These are phyloP conservation scores for Clonostachys solani DNA, from an alignment of 2,329 filamentous ascomycete species.

Conservation along the genomic window DNA sequence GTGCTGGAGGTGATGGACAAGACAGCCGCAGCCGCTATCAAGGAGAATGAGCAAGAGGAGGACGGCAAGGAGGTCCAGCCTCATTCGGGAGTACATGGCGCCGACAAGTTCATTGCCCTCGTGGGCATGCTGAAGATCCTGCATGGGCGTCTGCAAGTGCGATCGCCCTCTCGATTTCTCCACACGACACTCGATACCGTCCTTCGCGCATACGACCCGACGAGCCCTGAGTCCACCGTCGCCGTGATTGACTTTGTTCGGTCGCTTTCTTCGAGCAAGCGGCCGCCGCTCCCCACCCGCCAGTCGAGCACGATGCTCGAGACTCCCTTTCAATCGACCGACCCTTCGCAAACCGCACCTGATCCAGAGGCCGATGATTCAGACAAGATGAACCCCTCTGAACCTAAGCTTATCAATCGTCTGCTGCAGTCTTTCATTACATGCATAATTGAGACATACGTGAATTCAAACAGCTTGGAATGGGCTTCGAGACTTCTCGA, in stretches of 20 bases:
- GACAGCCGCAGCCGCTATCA: slow-evolving; percentile 24
- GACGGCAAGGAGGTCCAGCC: slow-evolving; percentile 2
- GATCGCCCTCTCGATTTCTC: slow-evolving; percentile 73
- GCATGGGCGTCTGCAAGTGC: slow-evolving; percentile 71
- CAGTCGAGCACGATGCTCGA: slow-evolving; percentile 54
- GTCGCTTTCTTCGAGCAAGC: slow-evolving; percentile 60
- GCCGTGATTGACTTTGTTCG: slow-evolving; percentile 68
- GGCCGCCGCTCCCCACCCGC: slow-evolving; percentile 57
- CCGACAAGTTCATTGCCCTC: slow-evolving; percentile 60
- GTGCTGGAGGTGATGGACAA: slow-evolving; percentile 69
- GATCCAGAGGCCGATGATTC: slow-evolving; percentile 51
- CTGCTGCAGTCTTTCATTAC: slow-evolving; percentile 76
- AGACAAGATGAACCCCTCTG: slow-evolving; percentile 38
- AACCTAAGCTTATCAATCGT: slow-evolving; percentile 57
- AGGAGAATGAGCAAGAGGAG: slow-evolving; percentile 12
- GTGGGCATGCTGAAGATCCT: slow-evolving; percentile 69
- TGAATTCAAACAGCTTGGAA: slow-evolving; percentile 54
- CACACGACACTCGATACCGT: slow-evolving; percentile 73
- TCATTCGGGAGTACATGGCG: slow-evolving; percentile 6
- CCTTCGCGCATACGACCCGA: slow-evolving; percentile 59
- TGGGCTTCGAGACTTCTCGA: slow-evolving; percentile 66
- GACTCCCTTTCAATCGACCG: slow-evolving; percentile 50
- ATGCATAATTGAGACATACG: slow-evolving; percentile 70
- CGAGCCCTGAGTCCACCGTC: slow-evolving; percentile 62
- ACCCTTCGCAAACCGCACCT: slow-evolving; percentile 50